phyloP scores from a whole-genome alignment of 208 protist genomes.

The Acanthamoeba royreba region DNA sequence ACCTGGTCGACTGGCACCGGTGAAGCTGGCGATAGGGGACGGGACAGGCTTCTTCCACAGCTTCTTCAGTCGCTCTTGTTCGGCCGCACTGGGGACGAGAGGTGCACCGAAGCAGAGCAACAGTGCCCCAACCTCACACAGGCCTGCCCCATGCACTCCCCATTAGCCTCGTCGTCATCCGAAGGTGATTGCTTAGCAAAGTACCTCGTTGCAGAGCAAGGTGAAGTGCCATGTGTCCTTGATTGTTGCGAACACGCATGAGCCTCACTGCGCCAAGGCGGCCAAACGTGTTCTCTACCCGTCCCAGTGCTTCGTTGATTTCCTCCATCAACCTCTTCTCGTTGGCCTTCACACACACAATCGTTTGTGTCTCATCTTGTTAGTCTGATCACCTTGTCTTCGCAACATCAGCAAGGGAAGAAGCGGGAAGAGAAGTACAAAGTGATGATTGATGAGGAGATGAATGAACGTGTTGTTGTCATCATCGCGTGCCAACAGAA shows the following conservation, averaged over 20 bases:
- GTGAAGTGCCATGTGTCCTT: neutral
- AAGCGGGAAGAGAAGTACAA: neutral
- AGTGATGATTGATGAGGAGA: neutral
- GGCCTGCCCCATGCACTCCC: no score
- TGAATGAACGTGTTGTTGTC: neutral
- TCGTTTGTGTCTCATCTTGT: neutral
- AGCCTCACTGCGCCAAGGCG: neutral
- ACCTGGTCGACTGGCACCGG: neutral
- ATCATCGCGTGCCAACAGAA: neutral
- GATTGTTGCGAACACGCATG: neutral
- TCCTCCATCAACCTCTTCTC: neutral
- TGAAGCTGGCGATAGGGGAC: neutral
- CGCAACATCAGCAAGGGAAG: no score
- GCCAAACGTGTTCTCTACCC: neutral
- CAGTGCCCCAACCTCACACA: neutral
- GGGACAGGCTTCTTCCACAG: neutral
- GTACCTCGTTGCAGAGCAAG: neutral
- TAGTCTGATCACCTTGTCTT: neutral
- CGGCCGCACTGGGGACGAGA: neutral
- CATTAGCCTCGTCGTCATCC: neutral
- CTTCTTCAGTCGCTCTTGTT: neutral
- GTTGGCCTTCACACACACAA: neutral
- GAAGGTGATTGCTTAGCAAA: neutral
- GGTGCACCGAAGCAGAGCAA: neutral
- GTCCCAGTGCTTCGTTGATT: neutral